Evolutionary conservation across 2,329 filamentous ascomycete species (phyloP), one percentile per base, ranked within the genome.

Genomic region (Aotearoamyces nothofagi): DNA sequence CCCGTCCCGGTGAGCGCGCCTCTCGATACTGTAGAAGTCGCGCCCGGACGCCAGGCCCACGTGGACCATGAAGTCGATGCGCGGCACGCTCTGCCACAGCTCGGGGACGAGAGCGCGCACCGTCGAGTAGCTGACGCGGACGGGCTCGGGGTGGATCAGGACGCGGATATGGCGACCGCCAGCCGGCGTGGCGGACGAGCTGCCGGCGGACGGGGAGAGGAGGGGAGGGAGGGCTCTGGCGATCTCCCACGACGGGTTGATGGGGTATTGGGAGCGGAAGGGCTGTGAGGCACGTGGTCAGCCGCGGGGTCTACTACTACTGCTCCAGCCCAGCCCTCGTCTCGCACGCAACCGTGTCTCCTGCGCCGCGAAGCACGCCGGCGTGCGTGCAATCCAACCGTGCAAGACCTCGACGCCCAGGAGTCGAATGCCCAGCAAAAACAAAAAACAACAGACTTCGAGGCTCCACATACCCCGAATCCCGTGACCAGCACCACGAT

Each of bases 231-330:
- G 67, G 12, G 57, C 60, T 15, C 60, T 63, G 27, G 78, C 72
- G 46, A 92, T 86, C 46, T 86, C 68, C 65, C 71, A 86, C 3
- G 82, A 83, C 6, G 83, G 81, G 47, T 92, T 92, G 34, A 75
- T 57, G 15, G 73, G 69, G 45, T 75, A 74, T 24, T 75, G 57
- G n/a, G 56, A 61, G 42, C 76, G 73, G 52, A 92, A 92, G 2
- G 83, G 77, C 80, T 87, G 15, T 25, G 22, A 15, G 17, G 10
- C 20, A 10, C n/a, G n/a, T n/a, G n/a, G n/a, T n/a, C n/a, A n/a
- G n/a, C n/a, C n/a, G n/a, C n/a, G n/a, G n/a, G n/a, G n/a, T n/a
- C n/a, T n/a, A n/a, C n/a, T n/a, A n/a, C n/a, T n/a, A n/a, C n/a
- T n/a, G n/a, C n/a, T n/a, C n/a, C n/a, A n/a, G n/a, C n/a, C n/a